Evolutionary conservation across 768 basidiomycete species (phyloP).

Genomic region (Pholiota microspora): DNA sequence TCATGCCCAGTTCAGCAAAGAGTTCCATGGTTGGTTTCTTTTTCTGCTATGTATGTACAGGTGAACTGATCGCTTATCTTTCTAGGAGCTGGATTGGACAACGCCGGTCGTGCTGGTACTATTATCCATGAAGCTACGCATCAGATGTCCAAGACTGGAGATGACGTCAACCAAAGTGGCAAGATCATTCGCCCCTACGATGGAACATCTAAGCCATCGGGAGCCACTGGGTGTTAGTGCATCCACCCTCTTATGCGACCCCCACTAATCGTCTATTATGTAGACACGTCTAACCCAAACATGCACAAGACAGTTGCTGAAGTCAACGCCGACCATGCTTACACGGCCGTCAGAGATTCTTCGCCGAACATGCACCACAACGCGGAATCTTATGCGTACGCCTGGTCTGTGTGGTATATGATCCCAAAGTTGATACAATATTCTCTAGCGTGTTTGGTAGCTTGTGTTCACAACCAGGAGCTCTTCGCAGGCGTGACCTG

Average conservation of each 20-base stretch:
- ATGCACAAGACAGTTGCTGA: background rate
- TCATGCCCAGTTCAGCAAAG: background rate
- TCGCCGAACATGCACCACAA: conserved; percentile 1
- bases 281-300: background rate
- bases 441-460: conserved; percentile 1
- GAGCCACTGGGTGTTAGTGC: conserved; percentile 1
- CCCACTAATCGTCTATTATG: background rate
- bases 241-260: background rate
- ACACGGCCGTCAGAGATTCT: background rate
- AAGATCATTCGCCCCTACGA: background rate
- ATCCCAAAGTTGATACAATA: background rate
- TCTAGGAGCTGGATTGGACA: background rate
- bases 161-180: background rate
- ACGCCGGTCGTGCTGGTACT: background rate
- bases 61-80: background rate
- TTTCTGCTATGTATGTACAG: background rate
- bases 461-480: conserved; percentile 4
- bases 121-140: conserved; percentile 10
- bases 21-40: background rate
- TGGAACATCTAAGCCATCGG: background rate
- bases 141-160: conserved; percentile 3
- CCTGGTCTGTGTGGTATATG: background rate
- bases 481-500: conserved; percentile 2
- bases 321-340: background rate
- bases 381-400: conserved; percentile 7